Conservation (phyloP, 2,329 filamentous ascomycete genomes). For the Thielaviopsis punctulata region DNA sequence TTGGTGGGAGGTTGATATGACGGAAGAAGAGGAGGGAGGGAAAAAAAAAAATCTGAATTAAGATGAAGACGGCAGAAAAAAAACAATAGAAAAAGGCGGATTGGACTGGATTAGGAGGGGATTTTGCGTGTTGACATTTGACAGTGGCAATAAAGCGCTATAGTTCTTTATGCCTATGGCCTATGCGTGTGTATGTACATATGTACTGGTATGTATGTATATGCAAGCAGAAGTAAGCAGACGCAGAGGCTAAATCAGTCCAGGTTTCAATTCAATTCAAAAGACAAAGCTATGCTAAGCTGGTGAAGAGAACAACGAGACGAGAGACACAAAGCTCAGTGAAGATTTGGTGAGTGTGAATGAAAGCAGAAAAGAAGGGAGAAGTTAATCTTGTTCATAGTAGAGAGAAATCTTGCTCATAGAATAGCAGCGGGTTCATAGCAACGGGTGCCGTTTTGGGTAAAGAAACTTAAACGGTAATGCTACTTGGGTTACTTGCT, state of each 20-base stretch:
- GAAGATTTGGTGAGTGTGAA: not conserved
- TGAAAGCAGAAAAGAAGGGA: constrained; percentile 6
- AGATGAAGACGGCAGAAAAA: no score
- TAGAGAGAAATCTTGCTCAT: constrained; percentile 1
- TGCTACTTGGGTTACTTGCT: not conserved
- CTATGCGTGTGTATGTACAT: no score
- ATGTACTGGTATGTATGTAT: constrained; percentile 16
- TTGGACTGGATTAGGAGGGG: not conserved
- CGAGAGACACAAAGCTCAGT: not conserved
- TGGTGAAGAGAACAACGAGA: not conserved
- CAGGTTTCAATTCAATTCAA: no score
- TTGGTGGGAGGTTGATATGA: not conserved
- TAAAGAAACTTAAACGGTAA: not conserved
- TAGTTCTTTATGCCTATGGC: constrained; percentile 16
- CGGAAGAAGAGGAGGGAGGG: not conserved
- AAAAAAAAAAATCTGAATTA: constrained; percentile 7
- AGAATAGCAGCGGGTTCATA: not conserved
- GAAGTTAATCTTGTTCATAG: no score
- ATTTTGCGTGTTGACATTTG: not conserved
- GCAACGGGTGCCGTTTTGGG: not conserved
- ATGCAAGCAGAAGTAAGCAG: no score
- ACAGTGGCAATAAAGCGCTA: constrained; percentile 12
- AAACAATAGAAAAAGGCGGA: not conserved
- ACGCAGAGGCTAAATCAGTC: no score
- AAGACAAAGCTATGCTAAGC: not conserved